Percentiles rank a stretch among this genome's conserved stretches.
Conservation (phyloP, 1,284 basidiomycete species). For the Garcileccinum viscosum region DNA sequence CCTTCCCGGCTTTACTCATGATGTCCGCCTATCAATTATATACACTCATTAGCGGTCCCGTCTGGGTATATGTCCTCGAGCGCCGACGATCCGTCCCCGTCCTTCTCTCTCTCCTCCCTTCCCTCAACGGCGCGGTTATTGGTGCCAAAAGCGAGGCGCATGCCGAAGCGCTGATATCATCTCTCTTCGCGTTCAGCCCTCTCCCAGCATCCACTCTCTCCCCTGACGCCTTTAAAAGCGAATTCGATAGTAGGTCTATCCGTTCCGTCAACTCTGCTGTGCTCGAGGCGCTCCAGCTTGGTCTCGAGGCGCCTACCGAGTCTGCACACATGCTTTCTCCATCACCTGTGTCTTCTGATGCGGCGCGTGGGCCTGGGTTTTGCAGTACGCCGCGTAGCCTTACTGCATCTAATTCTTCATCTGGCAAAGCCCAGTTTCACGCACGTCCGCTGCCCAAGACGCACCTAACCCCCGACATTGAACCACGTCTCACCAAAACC, state of each 20-base stretch:
- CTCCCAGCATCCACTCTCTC: constrained; percentile 72
- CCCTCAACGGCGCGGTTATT: constrained; percentile 75
- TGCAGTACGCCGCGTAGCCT: constrained; percentile 27
- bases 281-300: constrained; percentile 50
- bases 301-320: constrained; percentile 46
- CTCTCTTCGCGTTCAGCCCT: constrained; percentile 79
- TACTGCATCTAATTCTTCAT: constrained; percentile 32
- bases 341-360: constrained; percentile 44
- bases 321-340: constrained; percentile 52
- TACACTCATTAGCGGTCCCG: constrained; percentile 63
- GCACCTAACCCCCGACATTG: constrained; percentile 65
- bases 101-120: constrained; percentile 74
- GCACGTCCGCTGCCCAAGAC: constrained; percentile 76
- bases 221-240: constrained; percentile 42
- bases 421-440: constrained; percentile 62
- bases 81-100: constrained; percentile 78
- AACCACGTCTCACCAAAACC: constrained; percentile 78
- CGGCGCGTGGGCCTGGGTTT: constrained; percentile 25
- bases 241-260: constrained; percentile 48
- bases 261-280: constrained; percentile 54
- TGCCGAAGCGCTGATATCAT: constrained; percentile 77
- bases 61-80: constrained; percentile 87
- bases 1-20: constrained; percentile 13
- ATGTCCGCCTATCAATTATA: neutral
- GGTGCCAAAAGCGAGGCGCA: constrained; percentile 65